Percentiles rank a stretch among this genome's conserved stretches.
Evolutionary conservation across 768 basidiomycete genomes (phyloP).

Genomic region (Crassisporium funariophilum): DNA sequence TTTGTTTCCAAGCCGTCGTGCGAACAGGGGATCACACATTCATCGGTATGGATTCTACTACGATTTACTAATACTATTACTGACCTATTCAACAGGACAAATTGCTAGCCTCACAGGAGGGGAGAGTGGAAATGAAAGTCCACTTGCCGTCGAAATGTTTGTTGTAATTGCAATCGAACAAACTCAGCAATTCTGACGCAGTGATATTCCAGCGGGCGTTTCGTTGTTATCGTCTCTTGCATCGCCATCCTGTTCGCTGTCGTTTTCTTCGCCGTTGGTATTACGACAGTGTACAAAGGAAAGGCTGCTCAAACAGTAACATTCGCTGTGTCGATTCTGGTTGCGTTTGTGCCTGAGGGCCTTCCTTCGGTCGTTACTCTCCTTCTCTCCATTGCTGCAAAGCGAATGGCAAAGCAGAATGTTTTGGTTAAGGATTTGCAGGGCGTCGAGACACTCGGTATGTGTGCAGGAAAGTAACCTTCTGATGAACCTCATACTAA

Average conservation of each 20-base stretch:
- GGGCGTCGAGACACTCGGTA: conserved; percentile 69
- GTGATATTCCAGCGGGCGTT: conserved; percentile 47
- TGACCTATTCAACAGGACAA: conserved; percentile 46
- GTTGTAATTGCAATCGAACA: conserved; percentile 15
- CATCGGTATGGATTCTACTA: conserved; percentile 47
- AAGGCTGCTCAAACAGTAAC: conserved; percentile 61
- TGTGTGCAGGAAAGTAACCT: conserved; percentile 26
- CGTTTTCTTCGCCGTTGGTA: conserved; percentile 66
- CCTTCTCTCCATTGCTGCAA: conserved; percentile 67
- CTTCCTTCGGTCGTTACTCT: conserved; percentile 70
- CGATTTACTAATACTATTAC: conserved; percentile 2
- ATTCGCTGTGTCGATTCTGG: conserved; percentile 61
- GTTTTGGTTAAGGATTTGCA: conserved; percentile 77
- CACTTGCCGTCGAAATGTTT: conserved; percentile 68
- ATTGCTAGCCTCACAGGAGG: conserved; percentile 68
- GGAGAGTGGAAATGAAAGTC: conserved; percentile 65
- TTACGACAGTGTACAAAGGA: conserved; percentile 67
- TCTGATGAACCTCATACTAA: conserved; percentile 1
- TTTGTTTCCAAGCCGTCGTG: conserved; percentile 42
- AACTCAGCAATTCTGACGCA: conserved; percentile 3
- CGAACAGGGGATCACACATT: conserved; percentile 68
- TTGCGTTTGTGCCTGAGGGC: conserved; percentile 65
- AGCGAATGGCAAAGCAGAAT: conserved; percentile 71
- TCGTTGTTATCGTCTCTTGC: conserved; percentile 61
- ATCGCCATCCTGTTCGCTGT: conserved; percentile 65